Percentiles rank a stretch among this genome's conserved stretches.
Conservation (phyloP, 129 eudicot genomes). For the Apium graveolens region DNA sequence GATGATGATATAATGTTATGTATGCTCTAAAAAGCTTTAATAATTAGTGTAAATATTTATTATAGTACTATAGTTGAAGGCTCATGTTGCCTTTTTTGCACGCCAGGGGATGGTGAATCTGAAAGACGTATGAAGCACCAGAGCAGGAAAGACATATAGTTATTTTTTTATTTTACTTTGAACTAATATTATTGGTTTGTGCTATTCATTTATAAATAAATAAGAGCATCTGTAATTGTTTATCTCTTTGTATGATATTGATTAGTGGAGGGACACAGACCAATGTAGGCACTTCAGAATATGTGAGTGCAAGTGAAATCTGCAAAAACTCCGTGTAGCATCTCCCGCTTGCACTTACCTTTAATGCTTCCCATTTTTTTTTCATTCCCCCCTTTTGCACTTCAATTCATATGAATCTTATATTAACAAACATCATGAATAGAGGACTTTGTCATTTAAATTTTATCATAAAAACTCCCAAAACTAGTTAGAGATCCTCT, state of each 20-base stretch:
- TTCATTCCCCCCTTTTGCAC: neutral
- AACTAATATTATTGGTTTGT: neutral
- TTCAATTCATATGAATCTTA: neutral
- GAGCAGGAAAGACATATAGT: neutral
- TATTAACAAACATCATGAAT: too few species aligned
- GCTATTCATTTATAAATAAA: neutral
- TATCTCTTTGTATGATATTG: conserved; percentile 20
- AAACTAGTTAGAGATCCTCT: too few species aligned
- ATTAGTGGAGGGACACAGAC: conserved; percentile 26
- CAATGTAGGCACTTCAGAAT: conserved; percentile 36
- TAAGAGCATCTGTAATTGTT: conserved; percentile 1
- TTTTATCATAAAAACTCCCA: too few species aligned
- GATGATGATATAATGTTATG: conserved; percentile 59
- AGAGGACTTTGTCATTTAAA: too few species aligned
- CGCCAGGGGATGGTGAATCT: conserved; percentile 61
- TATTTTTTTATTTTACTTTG: neutral
- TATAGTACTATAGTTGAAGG: conserved; percentile 5
- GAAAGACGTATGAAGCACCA: conserved; percentile 54
- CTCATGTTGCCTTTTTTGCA: conserved; percentile 19
- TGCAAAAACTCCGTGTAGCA: neutral
- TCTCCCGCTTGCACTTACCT: neutral
- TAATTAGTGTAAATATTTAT: neutral
- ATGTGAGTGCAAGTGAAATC: conserved; percentile 40
- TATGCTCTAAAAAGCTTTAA: neutral
- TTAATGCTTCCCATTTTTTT: neutral